Conservation (phyloP, 2,329 filamentous ascomycete species). For the Myriosclerotinia scirpicola region DNA sequence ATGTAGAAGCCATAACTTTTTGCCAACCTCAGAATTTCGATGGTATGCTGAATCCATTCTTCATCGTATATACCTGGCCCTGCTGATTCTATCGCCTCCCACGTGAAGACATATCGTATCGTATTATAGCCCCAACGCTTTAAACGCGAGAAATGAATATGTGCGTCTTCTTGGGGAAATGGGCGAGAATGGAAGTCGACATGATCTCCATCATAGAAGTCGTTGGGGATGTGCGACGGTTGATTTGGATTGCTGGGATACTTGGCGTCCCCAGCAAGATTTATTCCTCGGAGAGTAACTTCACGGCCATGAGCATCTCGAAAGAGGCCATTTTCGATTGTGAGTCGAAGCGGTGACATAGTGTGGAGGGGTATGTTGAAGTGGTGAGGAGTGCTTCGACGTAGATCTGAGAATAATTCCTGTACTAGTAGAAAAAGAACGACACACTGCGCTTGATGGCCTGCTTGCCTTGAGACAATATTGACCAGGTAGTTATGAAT, state of each 20-base stretch:
- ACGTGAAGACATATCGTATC: conserved; percentile 95
- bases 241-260: conserved; percentile 77
- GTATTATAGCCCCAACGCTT: conserved; percentile 93
- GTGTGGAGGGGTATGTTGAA: neutral
- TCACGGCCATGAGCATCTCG: conserved; percentile 79
- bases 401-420: neutral
- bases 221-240: conserved; percentile 73
- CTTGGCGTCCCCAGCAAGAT: conserved; percentile 88
- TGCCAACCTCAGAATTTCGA: conserved; percentile 77
- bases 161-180: conserved; percentile 79
- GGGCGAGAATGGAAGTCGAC: conserved; percentile 87
- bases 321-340: conserved; percentile 83
- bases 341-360: conserved; percentile 76
- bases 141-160: conserved; percentile 80
- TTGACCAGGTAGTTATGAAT: neutral
- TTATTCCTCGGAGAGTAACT: conserved; percentile 88
- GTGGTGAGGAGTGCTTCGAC: no score
- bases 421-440: neutral
- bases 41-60: conserved; percentile 87
- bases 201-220: conserved; percentile 90
- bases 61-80: conserved; percentile 93
- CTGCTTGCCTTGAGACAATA: neutral
- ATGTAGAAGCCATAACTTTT: conserved; percentile 92
- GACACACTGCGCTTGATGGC: neutral
- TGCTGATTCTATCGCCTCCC: conserved; percentile 95